Base-by-base conservation (phyloP, 768 basidiomycete species). In the Hypholoma sublateritium region DNA sequence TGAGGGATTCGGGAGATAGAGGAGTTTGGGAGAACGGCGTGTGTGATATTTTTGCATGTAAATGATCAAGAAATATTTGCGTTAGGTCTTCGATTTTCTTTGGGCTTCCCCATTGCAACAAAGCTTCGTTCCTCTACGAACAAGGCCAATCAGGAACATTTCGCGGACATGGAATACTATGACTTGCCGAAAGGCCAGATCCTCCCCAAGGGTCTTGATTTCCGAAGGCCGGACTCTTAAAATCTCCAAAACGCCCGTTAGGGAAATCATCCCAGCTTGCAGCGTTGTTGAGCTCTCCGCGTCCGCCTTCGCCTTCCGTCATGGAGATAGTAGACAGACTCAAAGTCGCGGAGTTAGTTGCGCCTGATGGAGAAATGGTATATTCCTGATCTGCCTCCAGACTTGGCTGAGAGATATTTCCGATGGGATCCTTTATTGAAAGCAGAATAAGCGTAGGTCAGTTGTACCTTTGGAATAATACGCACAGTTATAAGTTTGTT, bases 181-280 rank as follows among this genome's bases (percentile, higher is more conserved):
- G 8, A 16, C 77, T 36, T 67, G 89, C 87, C 54, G 83, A 77
- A 36, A 88, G 75, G 43, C 77, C 80, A 11, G 83, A 79, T 36
- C 86, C 85, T 54, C 90, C 89, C 89, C 91, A 94, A 2, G 79
- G 87, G 59, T 87, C 88, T 65, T 84, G 85, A 34, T 78, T 77
- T 45, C 97, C 97, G 63, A 89, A 99, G 0, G 97, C 97, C 19
- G 97, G 97, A 75, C 93, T 96, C 66, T 97, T 92, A 69, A 90
- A 92, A 70, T 98, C 97, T 59, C 97, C 97, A 70, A 98, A 98
- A 9, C 97, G 88, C 35, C 97, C 97, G 68, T 99, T 99, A 6
- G 97, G 97, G 69, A 98, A 98, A 66, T 99, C 97, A 65, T 94
- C 92, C 92, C 92, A 94, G 17, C 84, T 85, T 1, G 87, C 81